Conservation (phyloP, 2,329 filamentous ascomycete genomes). For the Sporothrix euskadiensis region DNA sequence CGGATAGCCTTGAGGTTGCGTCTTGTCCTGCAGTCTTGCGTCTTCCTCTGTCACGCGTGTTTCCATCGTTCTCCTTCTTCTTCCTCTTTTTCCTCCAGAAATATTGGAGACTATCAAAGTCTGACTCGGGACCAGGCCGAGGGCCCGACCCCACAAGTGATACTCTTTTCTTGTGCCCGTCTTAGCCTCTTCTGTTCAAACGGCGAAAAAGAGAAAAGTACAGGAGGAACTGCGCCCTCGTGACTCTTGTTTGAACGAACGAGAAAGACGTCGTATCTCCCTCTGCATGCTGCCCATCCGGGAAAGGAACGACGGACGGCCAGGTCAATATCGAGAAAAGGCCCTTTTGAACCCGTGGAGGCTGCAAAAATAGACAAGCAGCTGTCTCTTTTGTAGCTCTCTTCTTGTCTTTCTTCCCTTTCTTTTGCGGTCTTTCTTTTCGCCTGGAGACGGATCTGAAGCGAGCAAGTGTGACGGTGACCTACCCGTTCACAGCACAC, state of each 20-base stretch:
- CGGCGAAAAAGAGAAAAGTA: background rate
- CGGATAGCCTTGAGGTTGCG: background rate
- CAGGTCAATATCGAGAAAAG: conserved; percentile 11
- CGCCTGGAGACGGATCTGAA: background rate
- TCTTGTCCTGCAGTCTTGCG: background rate
- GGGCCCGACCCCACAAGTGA: conserved; percentile 15
- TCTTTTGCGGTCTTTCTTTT: background rate
- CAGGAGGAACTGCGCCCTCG: conserved; percentile 1
- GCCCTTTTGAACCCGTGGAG: conserved; percentile 14
- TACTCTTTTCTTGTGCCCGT: background rate
- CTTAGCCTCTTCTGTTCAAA: background rate
- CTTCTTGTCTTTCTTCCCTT: background rate
- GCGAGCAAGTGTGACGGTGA: background rate
- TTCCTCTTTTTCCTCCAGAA: background rate
- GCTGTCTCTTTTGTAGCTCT: background rate
- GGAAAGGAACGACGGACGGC: background rate
- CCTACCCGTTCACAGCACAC: background rate
- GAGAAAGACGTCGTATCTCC: background rate
- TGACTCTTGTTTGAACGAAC: background rate
- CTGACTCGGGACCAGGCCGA: conserved; percentile 20
- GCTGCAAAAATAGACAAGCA: conserved; percentile 12
- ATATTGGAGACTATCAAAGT: background rate
- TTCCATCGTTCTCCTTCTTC: background rate
- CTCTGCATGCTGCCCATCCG: background rate
- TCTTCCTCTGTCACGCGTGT: background rate